Percentiles rank a stretch among this genome's conserved stretches.
Conservation (phyloP, 768 basidiomycete genomes). For the Pleurotus ostreatus region DNA sequence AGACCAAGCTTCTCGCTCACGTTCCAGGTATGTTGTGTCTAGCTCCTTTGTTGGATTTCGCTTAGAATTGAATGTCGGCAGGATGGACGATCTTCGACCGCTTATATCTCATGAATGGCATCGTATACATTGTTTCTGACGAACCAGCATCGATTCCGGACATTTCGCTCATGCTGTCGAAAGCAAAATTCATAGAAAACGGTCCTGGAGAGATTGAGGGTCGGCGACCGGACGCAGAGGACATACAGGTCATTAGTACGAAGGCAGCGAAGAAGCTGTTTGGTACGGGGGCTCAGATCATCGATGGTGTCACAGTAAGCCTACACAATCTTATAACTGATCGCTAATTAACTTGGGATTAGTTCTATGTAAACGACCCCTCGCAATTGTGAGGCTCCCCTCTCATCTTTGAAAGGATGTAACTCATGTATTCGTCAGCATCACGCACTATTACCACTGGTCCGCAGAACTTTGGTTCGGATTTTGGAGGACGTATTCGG, state of each 20-base stretch:
- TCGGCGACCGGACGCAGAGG: slow-evolving; percentile 72
- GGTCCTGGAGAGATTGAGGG: slow-evolving; percentile 48
- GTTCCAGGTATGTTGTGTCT: slow-evolving; percentile 53
- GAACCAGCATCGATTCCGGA: slow-evolving; percentile 64
- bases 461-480: slow-evolving; percentile 90
- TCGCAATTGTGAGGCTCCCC: slow-evolving; percentile 65
- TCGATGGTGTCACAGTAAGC: slow-evolving; percentile 75
- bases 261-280: slow-evolving; percentile 65
- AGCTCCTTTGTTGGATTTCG: not conserved
- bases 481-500: slow-evolving; percentile 87
- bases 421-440: slow-evolving; percentile 32
- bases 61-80: slow-evolving; percentile 22
- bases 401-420: not conserved
- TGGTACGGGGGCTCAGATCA: slow-evolving; percentile 62
- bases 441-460: slow-evolving; percentile 94
- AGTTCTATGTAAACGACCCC: slow-evolving; percentile 84
- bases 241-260: slow-evolving; percentile 73
- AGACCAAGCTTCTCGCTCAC: slow-evolving; percentile 70
- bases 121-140: slow-evolving; percentile 79
- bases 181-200: slow-evolving; percentile 55
- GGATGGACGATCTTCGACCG: slow-evolving; percentile 91
- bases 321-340: not conserved
- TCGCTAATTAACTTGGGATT: not conserved
- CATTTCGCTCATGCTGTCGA: slow-evolving; percentile 65
- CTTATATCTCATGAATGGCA: slow-evolving; percentile 78